These are phyloP conservation scores for Exophiala sideris DNA, from an alignment of 2,329 filamentous ascomycete genomes.

Conservation along the genomic window DNA sequence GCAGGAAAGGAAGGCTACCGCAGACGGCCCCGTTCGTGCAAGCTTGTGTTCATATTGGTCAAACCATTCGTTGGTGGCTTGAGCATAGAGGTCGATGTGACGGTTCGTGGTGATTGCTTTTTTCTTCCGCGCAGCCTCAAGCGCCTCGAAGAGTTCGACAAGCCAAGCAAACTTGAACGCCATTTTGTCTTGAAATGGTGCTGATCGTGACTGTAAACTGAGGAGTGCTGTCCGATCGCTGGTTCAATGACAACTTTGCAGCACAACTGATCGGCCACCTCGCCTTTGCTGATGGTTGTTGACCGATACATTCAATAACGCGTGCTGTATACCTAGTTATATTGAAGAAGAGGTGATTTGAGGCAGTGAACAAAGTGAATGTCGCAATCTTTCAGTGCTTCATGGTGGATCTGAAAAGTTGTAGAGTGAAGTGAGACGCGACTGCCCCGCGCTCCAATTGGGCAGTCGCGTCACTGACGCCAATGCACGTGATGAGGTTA, in stretches of 20 bases:
- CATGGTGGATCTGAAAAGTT: no score
- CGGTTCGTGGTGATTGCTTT: slow-evolving; percentile 34
- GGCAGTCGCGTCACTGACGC: no score
- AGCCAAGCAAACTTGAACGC: slow-evolving; percentile 61
- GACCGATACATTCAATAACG: neutral
- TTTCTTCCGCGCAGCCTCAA: slow-evolving; percentile 51
- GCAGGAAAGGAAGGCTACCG: slow-evolving; percentile 67
- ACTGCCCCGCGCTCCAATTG: no score
- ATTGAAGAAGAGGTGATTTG: neutral
- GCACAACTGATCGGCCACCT: neutral
- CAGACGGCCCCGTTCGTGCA: slow-evolving; percentile 54
- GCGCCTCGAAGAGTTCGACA: slow-evolving; percentile 68
- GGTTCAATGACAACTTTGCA: no score
- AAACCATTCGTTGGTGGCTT: slow-evolving; percentile 67
- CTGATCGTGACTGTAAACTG: neutral
- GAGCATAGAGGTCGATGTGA: slow-evolving; percentile 36
- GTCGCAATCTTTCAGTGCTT: no score
- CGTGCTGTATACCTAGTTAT: neutral
- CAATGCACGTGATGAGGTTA: no score
- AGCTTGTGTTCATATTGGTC: slow-evolving; percentile 57
- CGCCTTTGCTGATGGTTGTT: neutral
- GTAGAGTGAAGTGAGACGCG: no score
- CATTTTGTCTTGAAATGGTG: slow-evolving; percentile 30
- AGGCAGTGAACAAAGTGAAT: no score
- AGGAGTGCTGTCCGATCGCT: neutral